Evolutionary conservation across 1,139 yeast species (phyloP), one percentile per base, ranked within the genome.

Genomic region (Protomyces inundatus): DNA sequence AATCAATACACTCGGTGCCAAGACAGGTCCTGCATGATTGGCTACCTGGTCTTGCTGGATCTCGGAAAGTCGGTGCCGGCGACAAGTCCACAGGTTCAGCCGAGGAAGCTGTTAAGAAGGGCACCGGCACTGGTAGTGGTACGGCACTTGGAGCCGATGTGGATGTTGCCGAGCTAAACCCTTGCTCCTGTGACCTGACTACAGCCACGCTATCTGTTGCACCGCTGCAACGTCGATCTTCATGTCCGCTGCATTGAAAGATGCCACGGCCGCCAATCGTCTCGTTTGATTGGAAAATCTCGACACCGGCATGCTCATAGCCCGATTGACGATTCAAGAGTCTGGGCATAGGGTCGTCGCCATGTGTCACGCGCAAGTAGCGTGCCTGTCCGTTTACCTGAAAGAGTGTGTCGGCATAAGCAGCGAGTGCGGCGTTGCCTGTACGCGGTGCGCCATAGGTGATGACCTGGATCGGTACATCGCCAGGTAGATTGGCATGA

Each of bases 391-490:
- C 33, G 10, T 50, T 34, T 12, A 37, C 33, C 32, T 48, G 50
- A 32, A 57, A 57, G 6, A 50, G 37, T 6, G 61, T 32, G 10
- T 57, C 61, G 16, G 53, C 39, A 23, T 50, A 50, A 10, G 30
- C 39, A 6, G 61, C 61, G 45, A 53, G 40, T 16, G 23, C 36
- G 6, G 53, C 50, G 50, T 57, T 50, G 32, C 61, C 61, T 4
- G 39, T 16, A 6, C 61, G 39, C 3, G 61, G 61, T 6, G 61
- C 55, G 7, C 61, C 61, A 39, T 30, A 57, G 9, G 61, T 57
- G 33, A 57, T 57, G 55, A 50, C 39, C 30, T 57, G 61, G 36
- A 57, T 50, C n/a, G 61, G 46, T 3, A 40, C 37, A 14, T 14
- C 34, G 14, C 34, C 40, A 34, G 55, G 35, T 12, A 57, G 55